Evolutionary conservation across 257 asterid genomes (phyloP), one percentile per base, ranked within the genome.

Genomic region (Capsicum chinense): DNA sequence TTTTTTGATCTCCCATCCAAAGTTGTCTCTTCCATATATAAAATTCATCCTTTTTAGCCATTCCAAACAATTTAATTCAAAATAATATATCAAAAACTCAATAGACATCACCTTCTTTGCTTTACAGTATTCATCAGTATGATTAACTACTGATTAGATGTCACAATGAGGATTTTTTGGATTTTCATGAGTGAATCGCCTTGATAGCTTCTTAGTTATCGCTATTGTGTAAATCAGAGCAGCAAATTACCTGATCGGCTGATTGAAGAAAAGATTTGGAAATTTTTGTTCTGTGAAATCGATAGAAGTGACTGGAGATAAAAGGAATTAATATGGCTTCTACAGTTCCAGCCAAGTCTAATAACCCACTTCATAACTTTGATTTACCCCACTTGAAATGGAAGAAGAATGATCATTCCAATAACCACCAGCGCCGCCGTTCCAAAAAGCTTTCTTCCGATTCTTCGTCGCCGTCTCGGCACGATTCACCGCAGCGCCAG

Each of bases 291-390:
- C 33, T 54, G 63, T 21, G 11, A 39, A 37, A 37, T 6, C 19
- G 3, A 16, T 54, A 54, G 42, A 5, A 58, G 26, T 6, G 26
- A 59, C 66, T 17, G 60, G n/a, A 56, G 60, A 14, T 13, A 39
- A 68, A 15, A 15, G 48, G 26, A 68, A 68, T 3, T 47, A 81
- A 52, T 13, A 87, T 87, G 92, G 87, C 87, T 56, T 85, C 92
- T 39, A 88, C 92, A 7, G 92, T 81, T 19, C 95, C 97, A 63
- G 92, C 92, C 15, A 93, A 93, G 87, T 90, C 97, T 66, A 60
- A 56, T 76, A 94, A 90, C 88, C 91, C 94, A 86, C 92, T 93
- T 33, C 95, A 92, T 87, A 92, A 90, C 86, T 93, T 93, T 67
- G 87, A 89, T 42, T 91, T 92, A 57, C 91, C 94, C 73, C 92